Conservation (phyloP, 306 rosid genomes). For the Rosa lucieae region DNA sequence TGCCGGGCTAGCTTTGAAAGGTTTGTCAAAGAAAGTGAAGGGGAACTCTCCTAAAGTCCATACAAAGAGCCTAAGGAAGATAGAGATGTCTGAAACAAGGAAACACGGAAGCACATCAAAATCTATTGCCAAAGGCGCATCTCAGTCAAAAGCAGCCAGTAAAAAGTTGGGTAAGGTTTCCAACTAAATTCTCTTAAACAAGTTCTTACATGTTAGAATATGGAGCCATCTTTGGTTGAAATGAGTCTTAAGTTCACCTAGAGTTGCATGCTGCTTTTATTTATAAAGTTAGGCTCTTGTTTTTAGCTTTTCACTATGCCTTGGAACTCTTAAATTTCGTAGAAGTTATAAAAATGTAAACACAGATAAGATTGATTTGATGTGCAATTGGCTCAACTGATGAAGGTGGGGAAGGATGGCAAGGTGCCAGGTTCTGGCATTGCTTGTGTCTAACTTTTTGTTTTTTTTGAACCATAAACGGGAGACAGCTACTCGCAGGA, state of each 20-base stretch:
- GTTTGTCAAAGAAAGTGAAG: conserved; percentile 47
- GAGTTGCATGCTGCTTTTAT: not conserved
- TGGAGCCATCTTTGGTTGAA: not conserved
- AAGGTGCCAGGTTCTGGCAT: not conserved
- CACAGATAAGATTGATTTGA: not conserved
- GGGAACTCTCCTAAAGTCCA: conserved; percentile 44
- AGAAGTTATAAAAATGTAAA: not conserved
- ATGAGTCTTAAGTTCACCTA: not conserved
- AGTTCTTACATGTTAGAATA: not conserved
- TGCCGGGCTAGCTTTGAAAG: conserved; percentile 45
- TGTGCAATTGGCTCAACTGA: not conserved
- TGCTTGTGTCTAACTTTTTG: conserved; percentile 12
- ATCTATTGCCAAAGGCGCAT: conserved; percentile 44
- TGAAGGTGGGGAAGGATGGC: not conserved
- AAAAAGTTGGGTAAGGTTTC: conserved; percentile 67
- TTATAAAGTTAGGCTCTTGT: not conserved
- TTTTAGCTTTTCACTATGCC: not conserved
- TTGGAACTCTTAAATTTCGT: not conserved
- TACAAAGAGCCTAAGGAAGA: conserved; percentile 47
- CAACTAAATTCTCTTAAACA: not conserved
- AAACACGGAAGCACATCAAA: conserved; percentile 56
- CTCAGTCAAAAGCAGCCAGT: conserved; percentile 55
- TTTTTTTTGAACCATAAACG: conserved; percentile 38
- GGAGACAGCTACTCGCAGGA: conserved; percentile 52
- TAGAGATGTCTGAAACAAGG: conserved; percentile 53